Percentiles rank a stretch among this genome's conserved stretches.
Conservation (phyloP, 768 basidiomycete species). For the Amanita exitialis region DNA sequence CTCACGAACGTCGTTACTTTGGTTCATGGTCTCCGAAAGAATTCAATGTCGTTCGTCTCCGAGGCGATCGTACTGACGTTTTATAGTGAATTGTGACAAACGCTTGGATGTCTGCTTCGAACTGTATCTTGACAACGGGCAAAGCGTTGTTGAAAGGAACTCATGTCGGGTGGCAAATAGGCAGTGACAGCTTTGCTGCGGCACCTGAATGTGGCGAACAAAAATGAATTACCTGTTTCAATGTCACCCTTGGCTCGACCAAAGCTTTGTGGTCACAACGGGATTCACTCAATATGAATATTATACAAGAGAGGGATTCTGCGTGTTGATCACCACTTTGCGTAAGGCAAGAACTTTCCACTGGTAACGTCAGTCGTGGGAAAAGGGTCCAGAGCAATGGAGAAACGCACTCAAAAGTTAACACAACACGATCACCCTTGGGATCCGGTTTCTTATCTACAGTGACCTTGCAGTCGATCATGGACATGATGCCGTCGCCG, state of each 20-base stretch:
- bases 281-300: background rate
- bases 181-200: background rate
- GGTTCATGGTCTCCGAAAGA: background rate
- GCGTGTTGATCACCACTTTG: constrained; percentile 29
- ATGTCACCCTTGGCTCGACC: background rate
- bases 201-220: background rate
- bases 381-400: background rate
- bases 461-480: constrained; percentile 74
- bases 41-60: background rate
- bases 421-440: constrained; percentile 68
- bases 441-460: constrained; percentile 64
- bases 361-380: constrained; percentile 22
- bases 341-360: constrained; percentile 71
- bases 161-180: background rate
- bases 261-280: background rate
- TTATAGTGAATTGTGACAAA: background rate
- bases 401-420: constrained; percentile 67
- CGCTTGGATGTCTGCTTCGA: background rate
- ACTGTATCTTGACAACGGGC: background rate
- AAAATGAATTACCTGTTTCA: background rate
- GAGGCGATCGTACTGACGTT: background rate
- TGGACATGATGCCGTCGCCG: constrained; percentile 83
- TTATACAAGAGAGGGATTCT: background rate
- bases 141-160: background rate
- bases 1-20: background rate